Evolutionary conservation across 1,284 basidiomycete species (phyloP).

Genomic region (Albatrellus sp.): DNA sequence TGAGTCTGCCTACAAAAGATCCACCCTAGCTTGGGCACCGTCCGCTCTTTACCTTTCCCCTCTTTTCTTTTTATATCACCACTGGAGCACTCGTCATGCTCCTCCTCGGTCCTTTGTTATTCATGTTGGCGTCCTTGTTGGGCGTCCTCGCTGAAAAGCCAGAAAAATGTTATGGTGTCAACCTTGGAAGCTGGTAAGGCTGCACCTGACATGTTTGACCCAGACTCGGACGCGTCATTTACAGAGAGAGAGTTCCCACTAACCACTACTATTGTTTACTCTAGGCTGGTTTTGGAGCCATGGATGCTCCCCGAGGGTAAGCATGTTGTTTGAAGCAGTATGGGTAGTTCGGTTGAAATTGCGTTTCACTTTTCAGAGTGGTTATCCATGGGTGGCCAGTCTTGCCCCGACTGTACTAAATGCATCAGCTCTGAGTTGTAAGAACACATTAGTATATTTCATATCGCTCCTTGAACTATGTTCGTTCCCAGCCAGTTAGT

Average conservation of each 20-base stretch:
- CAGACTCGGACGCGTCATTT: background rate
- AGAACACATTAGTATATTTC: constrained; percentile 9
- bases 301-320: constrained; percentile 60
- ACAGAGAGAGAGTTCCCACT: background rate
- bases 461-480: background rate
- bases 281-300: constrained; percentile 46
- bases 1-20: too few species aligned
- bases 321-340: background rate
- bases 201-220: background rate
- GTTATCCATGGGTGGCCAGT: constrained; percentile 51
- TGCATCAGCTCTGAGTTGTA: constrained; percentile 55
- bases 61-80: too few species aligned
- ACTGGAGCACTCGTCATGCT: too few species aligned
- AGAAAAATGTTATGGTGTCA: constrained; percentile 53
- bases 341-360: background rate
- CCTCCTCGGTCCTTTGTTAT: background rate
- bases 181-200: constrained; percentile 44
- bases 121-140: constrained; percentile 11
- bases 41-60: too few species aligned
- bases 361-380: constrained; percentile 30
- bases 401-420: constrained; percentile 35
- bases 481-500: constrained; percentile 35
- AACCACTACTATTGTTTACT: background rate
- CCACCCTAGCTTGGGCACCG: too few species aligned
- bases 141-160: constrained; percentile 17